These are phyloP conservation scores for Blastobotrys ciferrii DNA, from an alignment of 1,139 yeast genomes.

Conservation along the genomic window DNA sequence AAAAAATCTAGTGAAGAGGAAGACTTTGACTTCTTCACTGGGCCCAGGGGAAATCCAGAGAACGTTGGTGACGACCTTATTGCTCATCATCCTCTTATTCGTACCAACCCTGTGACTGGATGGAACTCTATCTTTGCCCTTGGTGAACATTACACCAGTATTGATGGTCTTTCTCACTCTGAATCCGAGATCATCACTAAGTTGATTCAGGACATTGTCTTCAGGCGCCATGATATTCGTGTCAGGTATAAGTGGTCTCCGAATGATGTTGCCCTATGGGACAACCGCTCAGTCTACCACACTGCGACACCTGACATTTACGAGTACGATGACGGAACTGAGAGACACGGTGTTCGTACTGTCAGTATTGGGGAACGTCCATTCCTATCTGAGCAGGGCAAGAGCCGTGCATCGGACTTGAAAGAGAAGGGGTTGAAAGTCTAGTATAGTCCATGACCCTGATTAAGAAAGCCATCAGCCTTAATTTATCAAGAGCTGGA, in stretches of 20 bases:
- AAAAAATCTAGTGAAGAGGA: conserved; percentile 46
- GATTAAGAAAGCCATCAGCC: too few species aligned
- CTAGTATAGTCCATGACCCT: too few species aligned
- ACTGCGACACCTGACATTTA: too few species aligned
- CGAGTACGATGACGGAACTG: too few species aligned
- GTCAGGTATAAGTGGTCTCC: conserved; percentile 58
- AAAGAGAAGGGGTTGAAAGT: too few species aligned
- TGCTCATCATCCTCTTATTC: conserved; percentile 62
- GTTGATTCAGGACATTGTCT: conserved; percentile 53
- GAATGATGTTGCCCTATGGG: conserved; percentile 69
- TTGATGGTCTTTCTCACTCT: conserved; percentile 62
- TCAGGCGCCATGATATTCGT: conserved; percentile 52
- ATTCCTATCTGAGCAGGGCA: conserved; percentile 22
- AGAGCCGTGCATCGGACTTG: conserved; percentile 20
- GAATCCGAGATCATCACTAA: conserved; percentile 58
- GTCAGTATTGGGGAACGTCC: conserved; percentile 33
- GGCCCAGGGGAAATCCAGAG: conserved; percentile 66
- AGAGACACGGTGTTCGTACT: conserved; percentile 32
- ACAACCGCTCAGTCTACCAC: conserved; percentile 64
- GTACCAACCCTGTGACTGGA: conserved; percentile 67
- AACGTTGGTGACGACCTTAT: conserved; percentile 61
- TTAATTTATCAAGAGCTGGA: too few species aligned
- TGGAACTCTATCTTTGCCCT: conserved; percentile 59
- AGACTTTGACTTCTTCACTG: too few species aligned
- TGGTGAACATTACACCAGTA: conserved; percentile 58